Percentiles rank a stretch among this genome's conserved stretches.
These are phyloP conservation scores for Onygenales sp. DNA, from an alignment of 2,329 filamentous ascomycete genomes.

Conservation along the genomic window DNA sequence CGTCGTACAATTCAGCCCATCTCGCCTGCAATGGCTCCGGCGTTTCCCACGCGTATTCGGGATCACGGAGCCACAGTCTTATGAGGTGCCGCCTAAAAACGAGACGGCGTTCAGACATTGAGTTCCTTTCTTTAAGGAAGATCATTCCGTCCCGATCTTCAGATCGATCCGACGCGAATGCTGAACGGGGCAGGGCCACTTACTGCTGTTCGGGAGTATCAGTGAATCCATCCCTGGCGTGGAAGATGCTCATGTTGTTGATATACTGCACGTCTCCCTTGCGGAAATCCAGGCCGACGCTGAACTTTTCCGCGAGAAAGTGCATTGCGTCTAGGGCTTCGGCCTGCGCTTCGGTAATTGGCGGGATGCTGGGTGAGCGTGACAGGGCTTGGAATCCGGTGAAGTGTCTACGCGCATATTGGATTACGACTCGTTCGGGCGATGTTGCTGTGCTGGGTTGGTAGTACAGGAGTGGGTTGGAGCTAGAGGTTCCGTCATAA, in stretches of 20 bases:
- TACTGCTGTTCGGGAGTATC: slow-evolving; percentile 31
- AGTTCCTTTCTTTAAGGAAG: slow-evolving; percentile 2
- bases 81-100: slow-evolving; percentile 35
- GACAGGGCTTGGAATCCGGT: slow-evolving; percentile 40
- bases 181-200: slow-evolving; percentile 9
- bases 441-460: slow-evolving; percentile 37
- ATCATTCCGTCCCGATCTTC: background rate
- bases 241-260: slow-evolving; percentile 46
- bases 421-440: slow-evolving; percentile 49
- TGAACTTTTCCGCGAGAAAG: slow-evolving; percentile 38
- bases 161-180: background rate
- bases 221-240: slow-evolving; percentile 39
- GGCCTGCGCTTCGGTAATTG: slow-evolving; percentile 43
- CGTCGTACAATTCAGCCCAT: slow-evolving; percentile 35
- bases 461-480: slow-evolving; percentile 34
- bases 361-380: slow-evolving; percentile 34
- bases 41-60: slow-evolving; percentile 37
- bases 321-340: slow-evolving; percentile 45
- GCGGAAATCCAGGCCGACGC: slow-evolving; percentile 34
- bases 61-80: slow-evolving; percentile 39
- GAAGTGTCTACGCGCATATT: slow-evolving; percentile 52
- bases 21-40: slow-evolving; percentile 27
- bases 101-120: no score
- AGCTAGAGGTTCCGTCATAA: slow-evolving; percentile 10
- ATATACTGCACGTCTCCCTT: slow-evolving; percentile 43